phyloP scores from a whole-genome alignment of 495 filamentous ascomycete species.

The Aspergillus sclerotioniger region DNA sequence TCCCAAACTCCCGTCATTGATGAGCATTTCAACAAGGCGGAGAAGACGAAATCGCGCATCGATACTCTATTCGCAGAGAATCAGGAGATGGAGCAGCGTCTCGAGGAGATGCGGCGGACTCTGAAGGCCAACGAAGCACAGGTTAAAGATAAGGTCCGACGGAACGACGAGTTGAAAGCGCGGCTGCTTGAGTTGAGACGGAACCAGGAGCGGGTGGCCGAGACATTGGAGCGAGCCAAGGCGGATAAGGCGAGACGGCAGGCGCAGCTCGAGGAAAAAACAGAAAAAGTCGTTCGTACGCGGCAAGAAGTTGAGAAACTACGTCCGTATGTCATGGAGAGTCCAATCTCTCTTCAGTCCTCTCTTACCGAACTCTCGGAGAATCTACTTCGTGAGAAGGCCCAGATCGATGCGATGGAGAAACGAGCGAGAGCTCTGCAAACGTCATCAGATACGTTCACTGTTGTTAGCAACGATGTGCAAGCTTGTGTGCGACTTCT shows the following conservation, averaged over 20 bases:
- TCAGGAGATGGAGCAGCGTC: conserved; percentile 73
- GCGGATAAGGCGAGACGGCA: conserved; percentile 70
- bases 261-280: conserved; percentile 74
- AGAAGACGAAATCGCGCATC: conserved; percentile 79
- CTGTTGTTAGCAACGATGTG: conserved; percentile 78
- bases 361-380: conserved; percentile 78
- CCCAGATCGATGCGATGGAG: conserved; percentile 82
- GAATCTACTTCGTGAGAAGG: conserved; percentile 70
- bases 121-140: conserved; percentile 73
- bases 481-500: conserved; percentile 81
- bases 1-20: conserved; percentile 82
- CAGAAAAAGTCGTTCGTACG: conserved; percentile 54
- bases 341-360: conserved; percentile 75
- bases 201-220: conserved; percentile 74
- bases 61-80: conserved; percentile 84
- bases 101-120: conserved; percentile 77
- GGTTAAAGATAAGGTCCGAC: conserved; percentile 73
- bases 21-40: conserved; percentile 86
- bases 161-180: conserved; percentile 82
- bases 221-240: conserved; percentile 73
- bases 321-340: conserved; percentile 86
- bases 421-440: conserved; percentile 84
- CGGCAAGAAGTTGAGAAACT: conserved; percentile 83
- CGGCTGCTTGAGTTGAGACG: conserved; percentile 71
- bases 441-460: conserved; percentile 85